phyloP scores from a whole-genome alignment of 176 grass and related monocot genomes.

The Oryza glaberrima region DNA sequence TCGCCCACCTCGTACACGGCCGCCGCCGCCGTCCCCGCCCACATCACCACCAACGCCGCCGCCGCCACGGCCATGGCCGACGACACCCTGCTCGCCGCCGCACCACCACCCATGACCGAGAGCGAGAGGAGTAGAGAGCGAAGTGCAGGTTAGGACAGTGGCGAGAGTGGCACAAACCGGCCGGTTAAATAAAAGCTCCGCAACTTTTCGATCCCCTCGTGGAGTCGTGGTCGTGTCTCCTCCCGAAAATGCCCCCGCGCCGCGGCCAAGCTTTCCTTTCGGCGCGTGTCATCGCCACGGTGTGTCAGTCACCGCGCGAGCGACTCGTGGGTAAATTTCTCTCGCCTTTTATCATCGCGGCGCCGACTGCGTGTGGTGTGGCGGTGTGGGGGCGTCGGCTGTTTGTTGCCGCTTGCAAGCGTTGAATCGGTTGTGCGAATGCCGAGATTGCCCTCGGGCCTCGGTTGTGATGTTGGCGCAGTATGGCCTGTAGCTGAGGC shows the following conservation, averaged over 20 bases:
- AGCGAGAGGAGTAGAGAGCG: not conserved
- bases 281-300: not conserved
- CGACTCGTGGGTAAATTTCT: not conserved
- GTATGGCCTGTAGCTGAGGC: not conserved
- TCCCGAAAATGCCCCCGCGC: constrained; percentile 29
- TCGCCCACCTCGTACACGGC: constrained; percentile 70
- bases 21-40: constrained; percentile 28
- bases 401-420: not conserved
- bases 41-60: not conserved
- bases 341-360: not conserved
- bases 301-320: not conserved
- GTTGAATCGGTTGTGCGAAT: not conserved
- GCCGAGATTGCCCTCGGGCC: not conserved
- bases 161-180: not conserved
- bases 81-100: not conserved
- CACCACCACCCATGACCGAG: constrained; percentile 33
- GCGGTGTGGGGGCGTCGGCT: not conserved
- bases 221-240: not conserved
- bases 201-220: constrained; percentile 3
- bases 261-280: too few species aligned
- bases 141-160: not conserved
- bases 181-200: constrained; percentile 37
- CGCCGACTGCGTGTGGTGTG: not conserved
- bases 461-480: not conserved
- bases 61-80: not conserved